Percentiles rank a stretch among this genome's conserved stretches.
These are phyloP conservation scores for Clavulina sp. DNA, from an alignment of 768 basidiomycete genomes.

Conservation along the genomic window DNA sequence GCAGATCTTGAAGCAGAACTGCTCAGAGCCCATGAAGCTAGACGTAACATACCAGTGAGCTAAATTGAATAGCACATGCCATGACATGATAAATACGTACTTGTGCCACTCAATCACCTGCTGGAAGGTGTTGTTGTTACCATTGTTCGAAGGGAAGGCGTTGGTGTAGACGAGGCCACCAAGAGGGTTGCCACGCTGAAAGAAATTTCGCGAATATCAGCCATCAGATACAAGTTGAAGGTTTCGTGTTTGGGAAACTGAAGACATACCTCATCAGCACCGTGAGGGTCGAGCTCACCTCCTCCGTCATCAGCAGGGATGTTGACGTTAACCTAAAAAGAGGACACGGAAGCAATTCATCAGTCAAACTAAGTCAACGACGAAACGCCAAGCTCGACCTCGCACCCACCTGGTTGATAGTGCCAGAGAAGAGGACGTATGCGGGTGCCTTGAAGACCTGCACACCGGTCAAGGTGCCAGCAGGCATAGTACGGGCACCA, in stretches of 20 bases:
- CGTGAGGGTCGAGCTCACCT: slow-evolving; percentile 16
- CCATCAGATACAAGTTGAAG: not conserved
- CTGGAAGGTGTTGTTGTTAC: slow-evolving; percentile 8
- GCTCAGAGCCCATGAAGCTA: slow-evolving; percentile 17
- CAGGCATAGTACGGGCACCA: slow-evolving; percentile 15
- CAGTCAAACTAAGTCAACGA: no score
- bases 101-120: slow-evolving; percentile 14
- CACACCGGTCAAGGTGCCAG: slow-evolving; percentile 35
- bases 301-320: slow-evolving; percentile 22
- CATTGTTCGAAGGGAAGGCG: slow-evolving; percentile 9
- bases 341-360: no score
- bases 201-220: not conserved
- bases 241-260: not conserved
- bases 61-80: not conserved
- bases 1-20: slow-evolving; percentile 21
- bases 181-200: slow-evolving; percentile 11
- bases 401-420: slow-evolving; percentile 26
- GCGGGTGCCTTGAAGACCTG: slow-evolving; percentile 60
- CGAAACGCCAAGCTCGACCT: no score
- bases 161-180: slow-evolving; percentile 14
- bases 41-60: not conserved
- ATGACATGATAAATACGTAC: not conserved
- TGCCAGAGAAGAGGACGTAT: slow-evolving; percentile 54
- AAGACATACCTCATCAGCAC: slow-evolving; percentile 6
- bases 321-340: slow-evolving; percentile 21